Evolutionary conservation across 805 yeast species (phyloP).

Genomic region (Kuraishia hungarica): DNA sequence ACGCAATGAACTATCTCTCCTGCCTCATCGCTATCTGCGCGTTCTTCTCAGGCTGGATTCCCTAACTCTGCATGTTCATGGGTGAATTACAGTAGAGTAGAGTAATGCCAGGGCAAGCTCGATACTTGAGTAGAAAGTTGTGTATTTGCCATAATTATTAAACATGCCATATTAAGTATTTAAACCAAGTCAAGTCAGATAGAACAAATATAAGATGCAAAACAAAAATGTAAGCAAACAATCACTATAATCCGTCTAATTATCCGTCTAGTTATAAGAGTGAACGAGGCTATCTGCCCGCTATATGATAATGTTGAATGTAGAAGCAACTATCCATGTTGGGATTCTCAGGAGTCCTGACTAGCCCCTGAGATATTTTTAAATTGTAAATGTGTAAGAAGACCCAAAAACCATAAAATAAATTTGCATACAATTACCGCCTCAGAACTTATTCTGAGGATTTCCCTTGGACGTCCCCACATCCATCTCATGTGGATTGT

Average conservation of each 20-base stretch:
- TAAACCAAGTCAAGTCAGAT: background rate
- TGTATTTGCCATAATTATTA: background rate
- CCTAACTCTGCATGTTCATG: background rate
- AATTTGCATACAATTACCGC: background rate
- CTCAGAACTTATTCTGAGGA: constrained; percentile 1
- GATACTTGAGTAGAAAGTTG: background rate
- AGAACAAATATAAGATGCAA: too few species aligned
- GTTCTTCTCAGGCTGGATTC: background rate
- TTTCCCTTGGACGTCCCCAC: background rate
- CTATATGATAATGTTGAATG: too few species aligned
- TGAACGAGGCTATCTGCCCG: background rate
- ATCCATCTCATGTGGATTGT: constrained; percentile 1
- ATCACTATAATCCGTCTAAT: background rate
- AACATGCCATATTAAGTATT: background rate
- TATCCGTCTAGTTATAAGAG: background rate
- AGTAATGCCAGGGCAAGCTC: too few species aligned
- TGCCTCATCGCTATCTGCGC: background rate
- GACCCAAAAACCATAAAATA: too few species aligned
- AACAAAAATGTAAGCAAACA: too few species aligned
- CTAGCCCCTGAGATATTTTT: too few species aligned
- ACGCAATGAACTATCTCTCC: background rate
- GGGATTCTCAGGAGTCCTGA: too few species aligned
- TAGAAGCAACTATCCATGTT: too few species aligned
- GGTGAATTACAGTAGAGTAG: too few species aligned
- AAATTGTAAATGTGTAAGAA: too few species aligned